Conservation (phyloP, 768 basidiomycete species). For the Boletellus sp. region DNA sequence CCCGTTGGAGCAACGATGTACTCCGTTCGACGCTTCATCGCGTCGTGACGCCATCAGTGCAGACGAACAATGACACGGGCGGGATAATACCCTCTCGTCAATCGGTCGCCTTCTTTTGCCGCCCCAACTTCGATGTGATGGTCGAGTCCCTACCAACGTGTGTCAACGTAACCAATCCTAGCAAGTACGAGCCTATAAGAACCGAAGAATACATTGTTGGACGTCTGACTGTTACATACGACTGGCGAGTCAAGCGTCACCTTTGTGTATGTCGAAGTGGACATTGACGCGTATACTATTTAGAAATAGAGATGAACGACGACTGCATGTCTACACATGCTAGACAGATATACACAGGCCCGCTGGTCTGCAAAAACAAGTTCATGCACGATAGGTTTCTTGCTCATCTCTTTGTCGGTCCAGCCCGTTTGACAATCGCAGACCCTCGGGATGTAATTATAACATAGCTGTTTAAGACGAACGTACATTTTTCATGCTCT, state of each 20-base stretch:
- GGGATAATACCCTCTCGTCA: slow-evolving; percentile 63
- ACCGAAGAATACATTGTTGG: slow-evolving; percentile 77
- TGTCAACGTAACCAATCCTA: slow-evolving; percentile 37
- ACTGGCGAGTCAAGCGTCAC: slow-evolving; percentile 22
- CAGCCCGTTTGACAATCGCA: too few relatives aligned
- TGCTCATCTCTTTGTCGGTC: too few relatives aligned
- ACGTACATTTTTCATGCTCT: too few relatives aligned
- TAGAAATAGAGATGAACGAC: too few relatives aligned
- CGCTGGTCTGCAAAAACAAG: too few relatives aligned
- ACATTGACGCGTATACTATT: too few relatives aligned
- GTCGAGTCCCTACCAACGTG: slow-evolving; percentile 75
- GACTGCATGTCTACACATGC: too few relatives aligned
- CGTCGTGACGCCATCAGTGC: slow-evolving; percentile 68
- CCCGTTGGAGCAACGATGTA: slow-evolving; percentile 81
- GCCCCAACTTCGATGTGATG: slow-evolving; percentile 65
- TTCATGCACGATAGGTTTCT: too few relatives aligned
- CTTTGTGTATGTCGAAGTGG: too few relatives aligned
- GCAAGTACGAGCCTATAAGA: slow-evolving; percentile 67
- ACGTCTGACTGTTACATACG: slow-evolving; percentile 58
- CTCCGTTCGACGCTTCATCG: slow-evolving; percentile 81
- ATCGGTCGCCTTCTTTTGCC: slow-evolving; percentile 86
- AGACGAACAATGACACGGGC: slow-evolving; percentile 46
- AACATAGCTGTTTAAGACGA: too few relatives aligned
- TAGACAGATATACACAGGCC: too few relatives aligned
- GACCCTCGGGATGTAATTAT: too few relatives aligned